Base-by-base conservation (phyloP, 2,329 filamentous ascomycete genomes). In the Sporothrix globosa region DNA sequence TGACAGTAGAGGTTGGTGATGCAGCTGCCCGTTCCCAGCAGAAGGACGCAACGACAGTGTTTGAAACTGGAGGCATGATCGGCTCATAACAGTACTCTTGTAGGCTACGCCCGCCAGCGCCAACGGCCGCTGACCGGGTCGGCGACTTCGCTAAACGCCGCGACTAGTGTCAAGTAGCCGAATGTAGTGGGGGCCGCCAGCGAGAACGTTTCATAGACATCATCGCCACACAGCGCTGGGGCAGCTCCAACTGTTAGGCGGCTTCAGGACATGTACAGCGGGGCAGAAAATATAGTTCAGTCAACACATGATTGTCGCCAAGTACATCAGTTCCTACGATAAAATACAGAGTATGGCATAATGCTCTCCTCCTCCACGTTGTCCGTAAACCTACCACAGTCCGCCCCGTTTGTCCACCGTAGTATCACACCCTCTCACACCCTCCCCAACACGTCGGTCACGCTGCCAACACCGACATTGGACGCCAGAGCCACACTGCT, bases 131-230 rank as follows among this genome's bases (percentile, higher is more conserved):
- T 24, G 21, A 11, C 34, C 19, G 56, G 44, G 56, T 61, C 56
- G 56, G 56, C 56, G 6, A 44, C 34, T 61, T 60, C 34, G 56
- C 56, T 61, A 61, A 61, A 44, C 56, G 34, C 56, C 56, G 56
- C 9, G 21, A 21, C 21, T 61, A 2, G 56, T 11, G n/a, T 10
- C 56, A 61, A 44, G 56, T 44, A 44, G 56, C 56, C 56, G 34
- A 44, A 2, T 60, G 24, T 39, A 27, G 52, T 27, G 52, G 21
- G 52, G 50, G 9, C 27, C 5, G 34, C 34, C 34, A 34, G 34
- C 6, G 34, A 34, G 6, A 34, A 34, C 5, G 5, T 34, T 34
- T 34, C 3, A 5, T 30, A 5, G 30, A 30, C 30, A 5, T 5
- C 30, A 30, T n/a, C 30, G 30, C 30, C 30, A 7, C 34, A 9